Evolutionary conservation across 805 yeast species (phyloP).

Genomic region (Grigorovia jiainica): DNA sequence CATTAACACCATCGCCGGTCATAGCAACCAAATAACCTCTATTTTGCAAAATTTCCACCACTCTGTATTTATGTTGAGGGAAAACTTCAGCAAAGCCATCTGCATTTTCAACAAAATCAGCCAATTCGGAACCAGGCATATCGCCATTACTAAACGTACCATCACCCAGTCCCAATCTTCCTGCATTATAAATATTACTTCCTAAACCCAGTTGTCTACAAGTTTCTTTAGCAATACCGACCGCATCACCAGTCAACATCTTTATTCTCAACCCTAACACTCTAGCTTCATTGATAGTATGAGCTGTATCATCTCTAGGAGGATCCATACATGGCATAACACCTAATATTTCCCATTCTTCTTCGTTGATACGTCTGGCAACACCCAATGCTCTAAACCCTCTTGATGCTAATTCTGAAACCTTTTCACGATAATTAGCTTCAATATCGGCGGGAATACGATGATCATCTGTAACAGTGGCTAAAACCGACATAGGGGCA

Average conservation of each 20-base stretch:
- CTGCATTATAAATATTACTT: slow-evolving; percentile 93
- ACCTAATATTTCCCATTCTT: slow-evolving; percentile 96
- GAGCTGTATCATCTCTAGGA: slow-evolving; percentile 97
- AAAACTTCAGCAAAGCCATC: slow-evolving; percentile 98
- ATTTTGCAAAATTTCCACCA: slow-evolving; percentile 89
- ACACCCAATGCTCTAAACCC: slow-evolving; percentile 98
- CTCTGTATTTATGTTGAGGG: slow-evolving; percentile 96
- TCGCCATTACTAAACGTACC: slow-evolving; percentile 92
- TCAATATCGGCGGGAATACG: slow-evolving; percentile 89
- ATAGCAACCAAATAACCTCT: slow-evolving; percentile 97
- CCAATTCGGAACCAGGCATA: slow-evolving; percentile 95
- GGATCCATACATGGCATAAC: slow-evolving; percentile 99
- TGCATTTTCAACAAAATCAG: slow-evolving; percentile 94
- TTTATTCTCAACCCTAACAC: slow-evolving; percentile 85
- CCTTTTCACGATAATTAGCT: slow-evolving; percentile 92
- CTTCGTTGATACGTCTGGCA: slow-evolving; percentile 97
- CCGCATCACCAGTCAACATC: slow-evolving; percentile 99
- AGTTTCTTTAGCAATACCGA: slow-evolving; percentile 97
- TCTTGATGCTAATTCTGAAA: slow-evolving; percentile 95
- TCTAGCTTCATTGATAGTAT: slow-evolving; percentile 87
- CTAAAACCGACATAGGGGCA: slow-evolving; percentile 94
- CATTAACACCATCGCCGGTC: slow-evolving; percentile 99
- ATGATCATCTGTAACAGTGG: slow-evolving; percentile 95
- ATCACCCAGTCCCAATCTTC: slow-evolving; percentile 91
- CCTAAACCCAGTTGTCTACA: slow-evolving; percentile 96